Base-by-base conservation (phyloP, 768 basidiomycete genomes). In the Filobasidium floriforme region DNA sequence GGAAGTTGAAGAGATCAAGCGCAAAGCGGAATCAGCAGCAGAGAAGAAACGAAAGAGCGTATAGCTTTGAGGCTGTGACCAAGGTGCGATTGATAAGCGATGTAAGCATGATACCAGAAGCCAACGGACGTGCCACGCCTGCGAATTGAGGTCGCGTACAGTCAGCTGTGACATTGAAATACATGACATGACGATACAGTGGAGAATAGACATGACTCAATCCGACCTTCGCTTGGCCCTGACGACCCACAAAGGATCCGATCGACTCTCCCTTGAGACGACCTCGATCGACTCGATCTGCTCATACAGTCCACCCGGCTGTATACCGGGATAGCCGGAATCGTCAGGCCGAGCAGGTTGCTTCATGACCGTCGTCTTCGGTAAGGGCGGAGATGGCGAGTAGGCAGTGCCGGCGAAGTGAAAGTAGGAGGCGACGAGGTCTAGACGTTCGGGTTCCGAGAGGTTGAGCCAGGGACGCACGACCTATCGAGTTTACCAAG, bases 241-340 rank as follows among this genome's bases (percentile, higher is more conserved):
- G 15, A 73, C 72, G 4, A 73, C 63, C 72, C 72, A 73, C 1
- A 73, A 57, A 59, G 72, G 72, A 65, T 73, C 72, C 7, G 37
- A 41, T 54, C 44, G 12, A 32, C 68, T 65, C 41, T 41, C 41
- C 65, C 65, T 28, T 24, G 40, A 52, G 28, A 64, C 63, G 10
- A 59, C 22, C 19, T 55, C 63, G 41, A 64, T 28, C 7, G 63
- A 32, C 41, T 64, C 19, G 24, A 64, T 64, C 41, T 44, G 52
- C 15, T 64, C 63, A n/a, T 55, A 64, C 54, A 57, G 26, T 22
- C 55, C 40, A 12, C 63, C 63, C 6, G 63, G 54, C 14, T 24
- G 37, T 15, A 37, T 10, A 6, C 54, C 63, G 7, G 54, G 44
- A 64, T 49, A 46, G 41, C 43, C 41, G 18, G 41, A 26, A 19